Base-by-base conservation (phyloP, 176 grass and related monocot species). In the Lolium multiflorum region DNA sequence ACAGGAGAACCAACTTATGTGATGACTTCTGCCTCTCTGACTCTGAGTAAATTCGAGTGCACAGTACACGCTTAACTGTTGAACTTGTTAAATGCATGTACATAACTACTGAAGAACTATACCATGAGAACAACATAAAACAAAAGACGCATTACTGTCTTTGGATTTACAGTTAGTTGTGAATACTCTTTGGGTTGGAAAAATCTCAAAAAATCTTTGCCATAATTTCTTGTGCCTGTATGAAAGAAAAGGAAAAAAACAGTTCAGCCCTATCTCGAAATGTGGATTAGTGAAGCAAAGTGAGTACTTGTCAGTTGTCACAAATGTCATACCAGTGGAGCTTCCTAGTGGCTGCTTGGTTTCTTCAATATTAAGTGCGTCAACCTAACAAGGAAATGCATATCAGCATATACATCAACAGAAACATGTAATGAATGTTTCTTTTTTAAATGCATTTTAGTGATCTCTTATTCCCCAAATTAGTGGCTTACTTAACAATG, bases 161-260 rank as follows among this genome's bases (percentile, higher is more conserved):
- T 70, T 80, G 71, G 62, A 64, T 65, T 86, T 86, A 92, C 58
- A 80, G 78, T 79, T 76, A 87, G 73, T 48, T 78, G 43, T 87
- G 46, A 91, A 89, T 98, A 98, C 96, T 94, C 84, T 64, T 90
- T 95, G 38, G 90, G 82, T 57, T 43, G 41, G 93, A 95, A 84
- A 95, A 94, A 71, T 84, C 83, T 87, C 2, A 57, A 17, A 1
- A 52, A 24, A 9, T 86, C 61, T 54, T 87, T 81, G 52, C 16
- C 75, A 62, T 82, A 54, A 51, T 83, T 91, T 74, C 55, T 87
- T 56, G 81, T 25, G 84, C 82, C 92, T 93, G 76, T 80, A 68
- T 6, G 13, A 87, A 37, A 88, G 66, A 20, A 69, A 69, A 10
- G 7, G 3, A 73, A 43, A 41, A 61, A 25, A 83, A 78, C 18